Evolutionary conservation across 169 alveolate genomes (phyloP), one percentile per base, ranked within the genome.

Genomic region (Plasmodium inui): DNA sequence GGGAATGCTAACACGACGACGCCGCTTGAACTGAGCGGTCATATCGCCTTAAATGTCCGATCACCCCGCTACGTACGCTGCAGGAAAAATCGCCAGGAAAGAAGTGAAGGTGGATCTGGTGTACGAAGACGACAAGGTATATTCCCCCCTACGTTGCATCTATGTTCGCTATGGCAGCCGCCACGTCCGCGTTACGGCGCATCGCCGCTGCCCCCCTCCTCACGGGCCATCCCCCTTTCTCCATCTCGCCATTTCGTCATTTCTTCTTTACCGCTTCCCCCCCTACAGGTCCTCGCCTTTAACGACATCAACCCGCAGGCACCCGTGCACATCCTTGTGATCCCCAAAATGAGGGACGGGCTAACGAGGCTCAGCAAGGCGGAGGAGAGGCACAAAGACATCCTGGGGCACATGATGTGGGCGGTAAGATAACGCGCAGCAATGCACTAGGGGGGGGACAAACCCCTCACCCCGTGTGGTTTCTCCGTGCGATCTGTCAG

Each of bases 231-330:
- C 26, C 8, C 71, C n/a, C 26, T 55, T 55, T 55, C 26, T 19
- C 26, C n/a, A n/a, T n/a, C n/a, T n/a, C n/a, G n/a, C n/a, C n/a
- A n/a, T n/a, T n/a, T n/a, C n/a, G n/a, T n/a, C 74, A 0, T 9
- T 19, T 1, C 32, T 61, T 61, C 74, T 1, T 19, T n/a, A 10
- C 8, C 73, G 19, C 19, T 53, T 1, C 70, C 44, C 53, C 53
- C 61, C 53, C 22, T 32, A 2, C 70, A 93, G 97, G 97, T 98
- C 41, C 85, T 98, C 57, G 98, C 99, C 12, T 98, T 98, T 93
- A 98, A 97, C 92, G 99, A 98, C 90, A 96, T 98, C 5, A 95
- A 95, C 71, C 99, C 99, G 4, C 97, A 93, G 32, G 98, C 99
- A n/a, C 99, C 99, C 0, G 96, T 92, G 3, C 99, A 98, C 93